A percentile compares a stretch with the other conserved stretches of the same genome.
Evolutionary conservation across 1,139 yeast species (phyloP).

Genomic region (Wickerhamiella pararugosa): DNA sequence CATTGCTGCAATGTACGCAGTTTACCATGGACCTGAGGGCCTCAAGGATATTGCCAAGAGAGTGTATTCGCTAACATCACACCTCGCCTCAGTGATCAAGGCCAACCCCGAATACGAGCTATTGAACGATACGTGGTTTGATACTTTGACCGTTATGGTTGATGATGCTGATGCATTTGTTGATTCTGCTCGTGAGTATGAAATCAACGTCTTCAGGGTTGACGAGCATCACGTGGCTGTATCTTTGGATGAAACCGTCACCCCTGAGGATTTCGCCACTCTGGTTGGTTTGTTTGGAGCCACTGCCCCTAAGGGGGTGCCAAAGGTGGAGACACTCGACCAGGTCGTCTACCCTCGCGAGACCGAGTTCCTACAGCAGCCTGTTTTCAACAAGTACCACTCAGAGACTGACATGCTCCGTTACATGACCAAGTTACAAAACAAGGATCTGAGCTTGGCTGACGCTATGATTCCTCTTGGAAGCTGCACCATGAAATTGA

Average conservation of each 20-base stretch:
- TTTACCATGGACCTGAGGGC: slow-evolving; percentile 94
- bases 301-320: slow-evolving; percentile 5
- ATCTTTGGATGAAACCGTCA: slow-evolving; percentile 77
- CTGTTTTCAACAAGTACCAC: slow-evolving; percentile 76
- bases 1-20: slow-evolving; percentile 90
- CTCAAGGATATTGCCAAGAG: slow-evolving; percentile 63
- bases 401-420: slow-evolving; percentile 91
- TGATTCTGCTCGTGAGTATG: slow-evolving; percentile 43
- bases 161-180: slow-evolving; percentile 40
- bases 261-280: slow-evolving; percentile 41
- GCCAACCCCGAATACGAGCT: slow-evolving; percentile 22
- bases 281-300: slow-evolving; percentile 38
- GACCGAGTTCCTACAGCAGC: slow-evolving; percentile 43
- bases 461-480: slow-evolving; percentile 96
- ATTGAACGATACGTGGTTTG: slow-evolving; percentile 59
- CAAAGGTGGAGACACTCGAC: slow-evolving; percentile 9
- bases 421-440: slow-evolving; percentile 71
- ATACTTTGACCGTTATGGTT: slow-evolving; percentile 63
- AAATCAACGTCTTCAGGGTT: slow-evolving; percentile 65
- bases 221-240: slow-evolving; percentile 49
- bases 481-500: slow-evolving; percentile 94
- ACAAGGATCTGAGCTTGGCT: slow-evolving; percentile 82
- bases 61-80: slow-evolving; percentile 58
- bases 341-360: slow-evolving; percentile 41
- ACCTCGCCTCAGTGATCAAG: slow-evolving; percentile 47